These are phyloP conservation scores for Fraxinus dipetala DNA, from an alignment of 305 asterid species.

Conservation along the genomic window DNA sequence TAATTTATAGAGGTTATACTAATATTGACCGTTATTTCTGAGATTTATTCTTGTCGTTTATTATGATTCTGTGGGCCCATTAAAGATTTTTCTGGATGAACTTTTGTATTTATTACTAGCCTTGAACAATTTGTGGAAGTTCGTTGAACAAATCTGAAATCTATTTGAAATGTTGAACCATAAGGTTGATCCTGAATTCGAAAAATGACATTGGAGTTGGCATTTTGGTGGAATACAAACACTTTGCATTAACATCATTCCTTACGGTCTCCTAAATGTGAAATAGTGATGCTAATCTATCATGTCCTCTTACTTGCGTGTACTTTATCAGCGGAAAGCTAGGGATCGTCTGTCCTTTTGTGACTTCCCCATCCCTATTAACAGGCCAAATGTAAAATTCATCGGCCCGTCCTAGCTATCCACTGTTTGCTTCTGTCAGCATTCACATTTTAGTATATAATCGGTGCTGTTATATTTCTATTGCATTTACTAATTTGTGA, in stretches of 20 bases:
- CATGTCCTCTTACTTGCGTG: neutral
- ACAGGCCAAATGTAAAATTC: neutral
- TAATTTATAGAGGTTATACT: neutral
- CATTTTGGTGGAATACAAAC: neutral
- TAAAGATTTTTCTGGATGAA: neutral
- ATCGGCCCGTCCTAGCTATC: conserved; percentile 2
- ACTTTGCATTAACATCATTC: neutral
- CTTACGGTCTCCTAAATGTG: neutral
- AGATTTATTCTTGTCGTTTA: neutral
- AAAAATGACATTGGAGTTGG: neutral
- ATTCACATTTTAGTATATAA: neutral
- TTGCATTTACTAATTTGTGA: conserved; percentile 5
- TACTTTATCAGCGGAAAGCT: neutral
- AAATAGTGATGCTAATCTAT: neutral
- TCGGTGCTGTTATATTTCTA: conserved; percentile 5
- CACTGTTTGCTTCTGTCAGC: conserved; percentile 16
- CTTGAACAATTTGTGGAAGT: neutral
- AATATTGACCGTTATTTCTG: neutral
- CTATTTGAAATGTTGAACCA: neutral
- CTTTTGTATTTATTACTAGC: neutral
- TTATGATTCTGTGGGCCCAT: neutral
- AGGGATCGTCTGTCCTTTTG: neutral
- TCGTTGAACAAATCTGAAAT: neutral
- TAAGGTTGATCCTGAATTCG: neutral
- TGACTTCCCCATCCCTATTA: neutral